Conservation (phyloP, 192 early-diverging fungal species). For the Endogone sp. region DNA sequence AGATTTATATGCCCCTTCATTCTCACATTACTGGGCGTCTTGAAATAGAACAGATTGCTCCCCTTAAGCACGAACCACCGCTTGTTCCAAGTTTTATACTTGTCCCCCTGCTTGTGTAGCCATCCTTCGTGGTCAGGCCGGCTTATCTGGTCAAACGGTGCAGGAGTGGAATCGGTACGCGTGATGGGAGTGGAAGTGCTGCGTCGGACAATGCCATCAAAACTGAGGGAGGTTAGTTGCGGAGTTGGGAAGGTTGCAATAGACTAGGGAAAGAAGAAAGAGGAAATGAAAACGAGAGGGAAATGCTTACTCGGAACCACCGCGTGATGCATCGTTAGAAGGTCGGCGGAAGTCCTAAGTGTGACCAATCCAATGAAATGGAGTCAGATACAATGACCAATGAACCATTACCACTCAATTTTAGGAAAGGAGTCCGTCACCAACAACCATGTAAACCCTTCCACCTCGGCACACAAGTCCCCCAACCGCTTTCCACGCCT, state of each 20-base stretch:
- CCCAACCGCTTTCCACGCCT: neutral
- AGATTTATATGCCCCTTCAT: slow-evolving; percentile 58
- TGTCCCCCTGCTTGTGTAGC: slow-evolving; percentile 55
- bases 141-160: slow-evolving; percentile 7
- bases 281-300: neutral
- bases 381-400: too few species aligned
- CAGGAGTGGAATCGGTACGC: neutral
- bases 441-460: too few species aligned
- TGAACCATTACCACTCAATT: too few species aligned
- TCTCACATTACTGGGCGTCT: slow-evolving; percentile 44
- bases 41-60: slow-evolving; percentile 53
- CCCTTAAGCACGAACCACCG: slow-evolving; percentile 62
- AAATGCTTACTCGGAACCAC: neutral
- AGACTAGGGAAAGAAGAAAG: neutral
- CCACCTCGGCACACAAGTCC: too few species aligned
- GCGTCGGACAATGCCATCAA: neutral
- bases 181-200: neutral
- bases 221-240: neutral
- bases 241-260: too few species aligned
- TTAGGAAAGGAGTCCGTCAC: too few species aligned
- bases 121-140: slow-evolving; percentile 55
- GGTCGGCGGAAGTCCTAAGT: neutral
- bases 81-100: slow-evolving; percentile 57
- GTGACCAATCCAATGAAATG: too few species aligned
- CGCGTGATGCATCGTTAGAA: too few species aligned